Evolutionary conservation across 2,329 filamentous ascomycete genomes (phyloP).

Genomic region (Dactylellina cionopaga): DNA sequence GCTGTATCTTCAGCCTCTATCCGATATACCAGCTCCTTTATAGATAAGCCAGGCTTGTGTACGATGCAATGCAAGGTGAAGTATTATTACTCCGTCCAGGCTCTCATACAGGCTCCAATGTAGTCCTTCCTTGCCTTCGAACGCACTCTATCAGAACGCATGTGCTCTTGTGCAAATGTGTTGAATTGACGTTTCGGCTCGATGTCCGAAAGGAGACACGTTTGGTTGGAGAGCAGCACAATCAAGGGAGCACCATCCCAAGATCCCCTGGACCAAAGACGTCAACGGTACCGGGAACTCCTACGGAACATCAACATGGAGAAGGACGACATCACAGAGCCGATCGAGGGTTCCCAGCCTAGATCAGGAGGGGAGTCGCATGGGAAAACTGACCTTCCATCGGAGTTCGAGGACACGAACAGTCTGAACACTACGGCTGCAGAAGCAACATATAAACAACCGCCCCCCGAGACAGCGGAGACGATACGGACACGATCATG

Average conservation of each 20-base stretch:
- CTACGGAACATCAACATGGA: conserved; percentile 41
- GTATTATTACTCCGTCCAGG: too few species aligned
- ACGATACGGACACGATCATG: conserved; percentile 75
- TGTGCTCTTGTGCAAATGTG: conserved; percentile 13
- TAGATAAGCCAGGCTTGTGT: too few species aligned
- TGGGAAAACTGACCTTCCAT: conserved; percentile 9
- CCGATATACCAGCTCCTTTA: too few species aligned
- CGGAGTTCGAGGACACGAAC: conserved; percentile 32
- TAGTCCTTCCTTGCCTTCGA: too few species aligned
- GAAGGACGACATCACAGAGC: neutral
- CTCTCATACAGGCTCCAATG: too few species aligned
- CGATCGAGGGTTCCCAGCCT: neutral
- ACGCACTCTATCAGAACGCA: too few species aligned
- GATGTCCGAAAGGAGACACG: conserved; percentile 26
- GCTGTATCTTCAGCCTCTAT: too few species aligned
- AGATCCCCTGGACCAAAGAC: conserved; percentile 3
- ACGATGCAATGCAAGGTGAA: too few species aligned
- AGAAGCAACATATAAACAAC: conserved; percentile 58
- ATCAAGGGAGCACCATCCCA: neutral
- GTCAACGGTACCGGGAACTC: conserved; percentile 25
- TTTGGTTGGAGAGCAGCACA: neutral
- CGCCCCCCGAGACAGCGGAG: conserved; percentile 80
- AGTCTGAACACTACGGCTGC: neutral
- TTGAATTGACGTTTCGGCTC: conserved; percentile 41
- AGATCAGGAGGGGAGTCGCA: neutral